These are phyloP conservation scores for Geotrichum macrosporum DNA, from an alignment of 1,139 yeast species.

Conservation along the genomic window DNA sequence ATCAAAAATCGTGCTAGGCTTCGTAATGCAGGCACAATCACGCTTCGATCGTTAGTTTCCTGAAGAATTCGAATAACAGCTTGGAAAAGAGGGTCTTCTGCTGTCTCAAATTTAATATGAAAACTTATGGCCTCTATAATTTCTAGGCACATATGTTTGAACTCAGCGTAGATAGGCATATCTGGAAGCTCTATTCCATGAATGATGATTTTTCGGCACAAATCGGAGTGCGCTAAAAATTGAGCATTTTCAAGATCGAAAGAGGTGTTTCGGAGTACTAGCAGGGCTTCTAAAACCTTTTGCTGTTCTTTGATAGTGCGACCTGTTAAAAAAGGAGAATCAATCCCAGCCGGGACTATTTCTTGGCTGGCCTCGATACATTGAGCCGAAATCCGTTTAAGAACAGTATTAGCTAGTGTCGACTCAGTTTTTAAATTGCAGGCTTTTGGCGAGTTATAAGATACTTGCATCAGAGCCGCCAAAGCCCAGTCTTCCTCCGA, in stretches of 20 bases:
- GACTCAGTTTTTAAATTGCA: conserved; percentile 10
- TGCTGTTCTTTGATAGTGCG: conserved; percentile 38
- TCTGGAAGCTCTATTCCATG: conserved; percentile 45
- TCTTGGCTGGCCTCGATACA: conserved; percentile 33
- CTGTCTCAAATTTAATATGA: conserved; percentile 67
- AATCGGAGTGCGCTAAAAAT: conserved; percentile 55
- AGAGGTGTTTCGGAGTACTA: conserved; percentile 71
- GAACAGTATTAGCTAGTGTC: neutral
- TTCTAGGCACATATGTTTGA: conserved; percentile 67
- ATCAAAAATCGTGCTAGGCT: conserved; percentile 40
- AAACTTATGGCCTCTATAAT: conserved; percentile 81
- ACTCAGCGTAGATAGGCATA: conserved; percentile 48
- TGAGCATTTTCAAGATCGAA: conserved; percentile 84
- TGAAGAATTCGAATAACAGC: conserved; percentile 27
- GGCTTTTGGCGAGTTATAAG: conserved; percentile 33
- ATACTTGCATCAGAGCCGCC: conserved; percentile 53
- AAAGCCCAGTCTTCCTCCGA: conserved; percentile 67
- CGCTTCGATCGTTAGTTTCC: conserved; percentile 37
- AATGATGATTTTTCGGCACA: conserved; percentile 40
- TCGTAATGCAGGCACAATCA: conserved; percentile 40
- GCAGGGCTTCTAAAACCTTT: conserved; percentile 56
- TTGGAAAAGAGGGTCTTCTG: conserved; percentile 42
- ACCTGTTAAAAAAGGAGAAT: conserved; percentile 21
- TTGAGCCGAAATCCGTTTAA: conserved; percentile 1
- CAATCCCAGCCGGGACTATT: conserved; percentile 23